These are phyloP conservation scores for Colletotrichum camelliae DNA, from an alignment of 2,329 filamentous ascomycete genomes.

Conservation along the genomic window DNA sequence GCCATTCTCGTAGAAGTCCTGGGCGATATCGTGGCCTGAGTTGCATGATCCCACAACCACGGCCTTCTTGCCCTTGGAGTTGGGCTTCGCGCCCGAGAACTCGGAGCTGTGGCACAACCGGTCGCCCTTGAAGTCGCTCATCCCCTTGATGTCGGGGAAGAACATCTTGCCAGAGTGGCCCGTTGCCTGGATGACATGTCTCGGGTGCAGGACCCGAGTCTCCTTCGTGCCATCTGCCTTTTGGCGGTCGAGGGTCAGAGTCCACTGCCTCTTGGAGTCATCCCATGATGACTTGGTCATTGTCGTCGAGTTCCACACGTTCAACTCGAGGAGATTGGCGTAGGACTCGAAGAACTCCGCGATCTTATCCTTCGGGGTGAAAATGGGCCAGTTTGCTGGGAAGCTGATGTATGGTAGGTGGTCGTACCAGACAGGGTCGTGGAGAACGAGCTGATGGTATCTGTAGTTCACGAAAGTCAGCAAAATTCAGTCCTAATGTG, in stretches of 20 bases:
- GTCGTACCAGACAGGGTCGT: slow-evolving; percentile 66
- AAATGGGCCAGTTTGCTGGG: slow-evolving; percentile 67
- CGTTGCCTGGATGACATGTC: slow-evolving; percentile 70
- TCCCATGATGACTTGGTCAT: slow-evolving; percentile 53
- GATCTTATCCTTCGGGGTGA: slow-evolving; percentile 72
- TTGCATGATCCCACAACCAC: slow-evolving; percentile 74
- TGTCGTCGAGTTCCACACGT: slow-evolving; percentile 63
- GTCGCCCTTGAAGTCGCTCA: slow-evolving; percentile 60
- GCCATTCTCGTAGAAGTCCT: slow-evolving; percentile 71
- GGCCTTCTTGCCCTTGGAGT: slow-evolving; percentile 60
- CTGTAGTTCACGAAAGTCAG: slow-evolving; percentile 26
- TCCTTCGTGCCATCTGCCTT: slow-evolving; percentile 48
- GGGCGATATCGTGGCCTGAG: slow-evolving; percentile 72
- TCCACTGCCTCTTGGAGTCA: slow-evolving; percentile 57
- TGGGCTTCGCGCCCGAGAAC: slow-evolving; percentile 56
- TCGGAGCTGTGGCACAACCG: slow-evolving; percentile 62
- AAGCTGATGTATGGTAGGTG: slow-evolving; percentile 67
- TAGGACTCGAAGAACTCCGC: slow-evolving; percentile 70
- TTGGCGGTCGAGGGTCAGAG: slow-evolving; percentile 55
- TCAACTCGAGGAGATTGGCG: slow-evolving; percentile 65
- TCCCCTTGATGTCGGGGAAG: slow-evolving; percentile 57
- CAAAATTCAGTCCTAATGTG: accelerated
- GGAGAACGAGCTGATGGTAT: slow-evolving; percentile 62
- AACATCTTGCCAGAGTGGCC: slow-evolving; percentile 72
- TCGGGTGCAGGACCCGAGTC: slow-evolving; percentile 62